Percentiles rank a stretch among this genome's conserved stretches.
Conservation (phyloP, 225 moss, liverwort and hornwort species). For the Bryoerythrophyllum caledonicum region DNA sequence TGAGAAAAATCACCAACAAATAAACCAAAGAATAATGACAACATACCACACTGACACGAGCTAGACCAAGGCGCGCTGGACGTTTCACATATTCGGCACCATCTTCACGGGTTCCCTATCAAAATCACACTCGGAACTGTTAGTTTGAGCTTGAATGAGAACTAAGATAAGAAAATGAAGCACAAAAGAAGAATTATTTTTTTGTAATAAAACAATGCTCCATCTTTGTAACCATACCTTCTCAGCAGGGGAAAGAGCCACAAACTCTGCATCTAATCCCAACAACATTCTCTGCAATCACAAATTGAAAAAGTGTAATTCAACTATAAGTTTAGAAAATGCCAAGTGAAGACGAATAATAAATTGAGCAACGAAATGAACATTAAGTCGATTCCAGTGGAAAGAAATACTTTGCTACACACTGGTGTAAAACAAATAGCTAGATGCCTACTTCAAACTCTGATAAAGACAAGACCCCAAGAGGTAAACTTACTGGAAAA, state of each 20-base stretch:
- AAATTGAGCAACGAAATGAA: conserved; percentile 3
- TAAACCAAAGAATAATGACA: conserved; percentile 6
- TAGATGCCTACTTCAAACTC: conserved; percentile 14
- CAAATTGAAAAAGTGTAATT: conserved; percentile 10
- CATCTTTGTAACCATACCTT: conserved; percentile 38
- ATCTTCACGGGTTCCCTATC: conserved; percentile 62
- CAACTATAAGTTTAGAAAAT: conserved; percentile 2
- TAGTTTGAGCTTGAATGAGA: conserved; percentile 18
- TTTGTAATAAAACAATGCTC: background rate
- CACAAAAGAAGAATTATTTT: conserved; percentile 11
- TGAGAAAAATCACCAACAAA: conserved; percentile 4
- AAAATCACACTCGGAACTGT: conserved; percentile 3
- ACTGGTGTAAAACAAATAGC: no score
- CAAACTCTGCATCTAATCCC: conserved; percentile 73
- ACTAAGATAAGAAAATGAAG: conserved; percentile 12
- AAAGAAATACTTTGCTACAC: background rate
- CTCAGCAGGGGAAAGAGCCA: conserved; percentile 65
- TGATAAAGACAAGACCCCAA: background rate
- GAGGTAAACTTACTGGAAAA: conserved; percentile 43
- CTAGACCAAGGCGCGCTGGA: conserved; percentile 63
- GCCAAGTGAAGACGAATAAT: background rate
- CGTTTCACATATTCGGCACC: conserved; percentile 62
- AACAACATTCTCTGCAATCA: conserved; percentile 62
- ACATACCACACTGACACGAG: conserved; percentile 76
- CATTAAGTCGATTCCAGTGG: conserved; percentile 2